These are phyloP conservation scores for Coelastrella sp. DNA, from an alignment of 139 green algal species.

Conservation along the genomic window DNA sequence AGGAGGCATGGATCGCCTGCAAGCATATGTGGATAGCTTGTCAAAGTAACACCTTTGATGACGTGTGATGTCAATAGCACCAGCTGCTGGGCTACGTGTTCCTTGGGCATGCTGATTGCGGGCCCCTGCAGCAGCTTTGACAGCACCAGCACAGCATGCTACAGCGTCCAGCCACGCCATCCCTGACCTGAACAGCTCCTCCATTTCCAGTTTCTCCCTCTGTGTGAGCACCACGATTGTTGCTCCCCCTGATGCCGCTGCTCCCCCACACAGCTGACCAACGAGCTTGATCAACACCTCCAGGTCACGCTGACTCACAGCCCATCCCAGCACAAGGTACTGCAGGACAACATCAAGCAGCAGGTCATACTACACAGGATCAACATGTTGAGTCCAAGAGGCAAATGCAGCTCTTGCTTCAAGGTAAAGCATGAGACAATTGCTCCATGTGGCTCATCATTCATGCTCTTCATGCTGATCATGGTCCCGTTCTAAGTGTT, in stretches of 20 bases:
- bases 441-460: not conserved
- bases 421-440: not conserved
- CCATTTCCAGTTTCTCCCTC: conserved; percentile 71
- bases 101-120: too few relatives aligned
- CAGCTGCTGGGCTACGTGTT: too few relatives aligned
- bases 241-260: conserved; percentile 26
- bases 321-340: conserved; percentile 63
- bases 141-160: too few relatives aligned
- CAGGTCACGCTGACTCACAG: conserved; percentile 55
- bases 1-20: not conserved
- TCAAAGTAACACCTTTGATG: too few relatives aligned
- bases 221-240: conserved; percentile 65
- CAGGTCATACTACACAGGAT: too few relatives aligned
- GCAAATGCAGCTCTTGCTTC: not conserved
- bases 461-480: not conserved
- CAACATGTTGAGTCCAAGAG: not conserved
- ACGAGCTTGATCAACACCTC: conserved; percentile 68
- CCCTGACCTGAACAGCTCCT: conserved; percentile 55
- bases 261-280: conserved; percentile 45
- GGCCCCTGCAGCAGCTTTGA: too few relatives aligned
- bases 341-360: conserved; percentile 39
- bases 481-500: not conserved
- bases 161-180: too few relatives aligned
- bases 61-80: too few relatives aligned
- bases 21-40: not conserved